Evolutionary conservation across 2,329 filamentous ascomycete genomes (phyloP).

Genomic region (Fusarium avenaceum): DNA sequence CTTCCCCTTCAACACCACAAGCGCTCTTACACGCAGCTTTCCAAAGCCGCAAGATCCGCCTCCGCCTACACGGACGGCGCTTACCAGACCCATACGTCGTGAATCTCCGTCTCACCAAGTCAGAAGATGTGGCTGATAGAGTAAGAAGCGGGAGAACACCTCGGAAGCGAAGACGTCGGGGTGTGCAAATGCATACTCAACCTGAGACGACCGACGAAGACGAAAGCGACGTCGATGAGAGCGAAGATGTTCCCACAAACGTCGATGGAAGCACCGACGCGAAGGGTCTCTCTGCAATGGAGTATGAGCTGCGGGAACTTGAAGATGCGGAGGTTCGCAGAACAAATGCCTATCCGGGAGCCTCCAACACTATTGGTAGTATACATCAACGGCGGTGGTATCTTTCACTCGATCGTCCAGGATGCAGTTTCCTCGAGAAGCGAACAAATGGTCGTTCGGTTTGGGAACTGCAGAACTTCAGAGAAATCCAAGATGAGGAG

Average conservation of each 20-base stretch:
- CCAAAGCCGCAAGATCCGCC: slow-evolving; percentile 66
- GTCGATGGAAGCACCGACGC: slow-evolving; percentile 24
- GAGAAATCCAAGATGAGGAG: not conserved
- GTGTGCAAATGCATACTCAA: slow-evolving; percentile 2
- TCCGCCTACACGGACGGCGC: slow-evolving; percentile 67
- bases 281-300: slow-evolving; percentile 52
- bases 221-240: slow-evolving; percentile 22
- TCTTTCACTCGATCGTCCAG: slow-evolving; percentile 70
- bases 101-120: slow-evolving; percentile 65
- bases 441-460: slow-evolving; percentile 39
- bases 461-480: slow-evolving; percentile 22
- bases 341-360: slow-evolving; percentile 76
- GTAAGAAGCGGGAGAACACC: slow-evolving; percentile 37
- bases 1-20: slow-evolving; percentile 54
- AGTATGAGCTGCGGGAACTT: slow-evolving; percentile 59
- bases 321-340: slow-evolving; percentile 67
- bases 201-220: slow-evolving; percentile 48
- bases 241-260: slow-evolving; percentile 41
- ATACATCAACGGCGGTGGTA: slow-evolving; percentile 78
- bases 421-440: slow-evolving; percentile 67
- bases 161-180: slow-evolving; percentile 28
- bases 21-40: slow-evolving; percentile 67
- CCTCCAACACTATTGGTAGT: slow-evolving; percentile 74
- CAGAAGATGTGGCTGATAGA: slow-evolving; percentile 56
- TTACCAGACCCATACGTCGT: slow-evolving; percentile 68